Conservation (phyloP, 768 basidiomycete genomes). For the Pleurotus sapidus region DNA sequence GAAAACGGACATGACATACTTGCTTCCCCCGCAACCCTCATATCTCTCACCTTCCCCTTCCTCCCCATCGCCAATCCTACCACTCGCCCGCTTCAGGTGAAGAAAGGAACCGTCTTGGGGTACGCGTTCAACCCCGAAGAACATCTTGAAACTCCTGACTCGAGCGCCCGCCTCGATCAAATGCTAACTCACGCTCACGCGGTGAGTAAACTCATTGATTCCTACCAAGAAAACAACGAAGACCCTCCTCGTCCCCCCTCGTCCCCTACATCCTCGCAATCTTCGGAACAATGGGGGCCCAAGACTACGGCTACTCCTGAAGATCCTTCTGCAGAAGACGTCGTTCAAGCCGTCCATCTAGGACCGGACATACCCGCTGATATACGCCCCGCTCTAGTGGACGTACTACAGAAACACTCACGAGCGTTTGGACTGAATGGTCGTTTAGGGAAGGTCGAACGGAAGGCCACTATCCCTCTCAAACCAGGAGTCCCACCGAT, state of each 20-base stretch:
- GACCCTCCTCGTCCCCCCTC: not conserved
- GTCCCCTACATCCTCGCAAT: not conserved
- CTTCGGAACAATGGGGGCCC: constrained; percentile 12
- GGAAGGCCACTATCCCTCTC: constrained; percentile 21
- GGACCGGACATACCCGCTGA: constrained; percentile 14
- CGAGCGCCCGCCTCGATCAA: not conserved
- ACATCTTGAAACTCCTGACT: constrained; percentile 9
- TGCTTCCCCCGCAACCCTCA: constrained; percentile 14
- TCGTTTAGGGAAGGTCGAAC: constrained; percentile 23
- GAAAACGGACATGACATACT: constrained; percentile 7
- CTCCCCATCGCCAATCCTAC: constrained; percentile 15
- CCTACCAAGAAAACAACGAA: not conserved
- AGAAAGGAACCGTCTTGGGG: constrained; percentile 12
- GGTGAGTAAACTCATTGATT: constrained; percentile 6
- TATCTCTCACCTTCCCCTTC: constrained; percentile 6
- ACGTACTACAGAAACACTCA: constrained; percentile 13
- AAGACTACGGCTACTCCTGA: constrained; percentile 20
- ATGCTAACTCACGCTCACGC: not conserved
- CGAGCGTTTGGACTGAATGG: constrained; percentile 28
- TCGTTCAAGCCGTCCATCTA: constrained; percentile 13
- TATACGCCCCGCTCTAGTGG: constrained; percentile 10
- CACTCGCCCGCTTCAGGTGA: constrained; percentile 7
- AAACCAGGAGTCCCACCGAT: constrained; percentile 22
- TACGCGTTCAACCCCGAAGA: constrained; percentile 2
- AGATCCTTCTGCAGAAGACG: constrained; percentile 3